Base-by-base conservation (phyloP, 2,329 filamentous ascomycete species). In the Blumeria hordei region DNA sequence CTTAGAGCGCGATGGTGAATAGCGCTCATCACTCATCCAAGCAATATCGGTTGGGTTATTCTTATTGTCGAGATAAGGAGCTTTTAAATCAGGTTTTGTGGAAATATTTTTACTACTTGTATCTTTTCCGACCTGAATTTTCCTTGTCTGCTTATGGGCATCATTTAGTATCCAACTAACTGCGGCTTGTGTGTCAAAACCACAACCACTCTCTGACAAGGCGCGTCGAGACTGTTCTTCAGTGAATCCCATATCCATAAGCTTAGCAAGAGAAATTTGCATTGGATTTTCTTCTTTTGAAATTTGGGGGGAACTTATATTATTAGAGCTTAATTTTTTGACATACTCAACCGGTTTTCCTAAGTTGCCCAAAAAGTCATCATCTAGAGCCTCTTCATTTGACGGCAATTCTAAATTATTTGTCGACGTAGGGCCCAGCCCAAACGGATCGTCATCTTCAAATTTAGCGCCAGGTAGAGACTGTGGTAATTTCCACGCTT, bases 191-290 rank as follows among this genome's bases (percentile, higher is more conserved):
- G 94, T 78, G 64, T 95, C 83, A 1, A 80, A 69, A 2, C 86
- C 85, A 3, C 80, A 81, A 3, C 86, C 83, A 35, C 85, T 94
- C 62, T 87, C 83, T 10, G 80, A 79, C 43, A 98, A 69, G 5
- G 88, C 92, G 58, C 82, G 74, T 55, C 77, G 76, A n/a, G 92
- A 83, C 63, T 88, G 87, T 57, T 94, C 85, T 0, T 80, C 75
- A 0, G 86, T 80, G 62, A 98, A 98, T 0, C 92, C 92, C 78
- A 96, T 96, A 60, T 95, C 90, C 3, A 95, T 80, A 32, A 98
- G 71, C 65, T 96, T 87, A 9, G 85, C 86, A 32, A 96, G 77
- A 9, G 88, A 85, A 60, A 77, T 78, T 63, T 94, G 87, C 56
- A 83, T 80, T 0, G 77, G 78, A 37, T 77, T 68, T 33, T 61